Evolutionary conservation across 2,329 filamentous ascomycete genomes (phyloP).

Genomic region (Sarocladium kiliense): DNA sequence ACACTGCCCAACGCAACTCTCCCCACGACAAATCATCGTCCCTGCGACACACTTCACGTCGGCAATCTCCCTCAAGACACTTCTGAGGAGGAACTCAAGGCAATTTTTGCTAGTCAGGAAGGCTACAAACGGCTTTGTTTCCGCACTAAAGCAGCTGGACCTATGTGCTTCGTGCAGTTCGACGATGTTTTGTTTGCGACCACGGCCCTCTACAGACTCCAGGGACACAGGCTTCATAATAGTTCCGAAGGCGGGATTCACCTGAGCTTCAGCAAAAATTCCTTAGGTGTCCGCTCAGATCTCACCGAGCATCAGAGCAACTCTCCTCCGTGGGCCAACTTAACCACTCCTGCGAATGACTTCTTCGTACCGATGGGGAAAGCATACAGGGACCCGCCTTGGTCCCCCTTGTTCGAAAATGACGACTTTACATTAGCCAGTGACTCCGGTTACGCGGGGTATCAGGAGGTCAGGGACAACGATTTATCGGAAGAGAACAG

Average conservation of each 20-base stretch:
- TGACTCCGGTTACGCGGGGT: too few species aligned
- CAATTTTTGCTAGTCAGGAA: constrained; percentile 85
- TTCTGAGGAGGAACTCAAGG: constrained; percentile 91
- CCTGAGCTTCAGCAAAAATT: constrained; percentile 96
- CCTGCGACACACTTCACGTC: constrained; percentile 96
- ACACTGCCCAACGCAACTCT: too few species aligned
- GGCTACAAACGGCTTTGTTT: constrained; percentile 96
- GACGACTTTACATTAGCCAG: too few species aligned
- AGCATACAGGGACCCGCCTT: too few species aligned
- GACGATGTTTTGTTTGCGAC: constrained; percentile 90
- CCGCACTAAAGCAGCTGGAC: constrained; percentile 88
- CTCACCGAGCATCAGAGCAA: constrained; percentile 42
- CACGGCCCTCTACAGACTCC: constrained; percentile 83
- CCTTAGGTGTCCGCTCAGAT: constrained; percentile 80
- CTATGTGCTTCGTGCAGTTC: constrained; percentile 99
- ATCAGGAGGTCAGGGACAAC: too few species aligned
- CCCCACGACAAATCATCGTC: too few species aligned
- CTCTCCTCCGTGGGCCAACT: too few species aligned
- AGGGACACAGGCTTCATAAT: constrained; percentile 82
- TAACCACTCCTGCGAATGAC: too few species aligned
- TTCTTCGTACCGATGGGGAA: too few species aligned
- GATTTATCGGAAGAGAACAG: too few species aligned
- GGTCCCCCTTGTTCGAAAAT: too few species aligned
- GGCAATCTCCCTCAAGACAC: constrained; percentile 93
- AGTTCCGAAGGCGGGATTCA: constrained; percentile 93